Conservation (phyloP, 495 filamentous ascomycete genomes). For the Astrothelium macrocarpum region DNA sequence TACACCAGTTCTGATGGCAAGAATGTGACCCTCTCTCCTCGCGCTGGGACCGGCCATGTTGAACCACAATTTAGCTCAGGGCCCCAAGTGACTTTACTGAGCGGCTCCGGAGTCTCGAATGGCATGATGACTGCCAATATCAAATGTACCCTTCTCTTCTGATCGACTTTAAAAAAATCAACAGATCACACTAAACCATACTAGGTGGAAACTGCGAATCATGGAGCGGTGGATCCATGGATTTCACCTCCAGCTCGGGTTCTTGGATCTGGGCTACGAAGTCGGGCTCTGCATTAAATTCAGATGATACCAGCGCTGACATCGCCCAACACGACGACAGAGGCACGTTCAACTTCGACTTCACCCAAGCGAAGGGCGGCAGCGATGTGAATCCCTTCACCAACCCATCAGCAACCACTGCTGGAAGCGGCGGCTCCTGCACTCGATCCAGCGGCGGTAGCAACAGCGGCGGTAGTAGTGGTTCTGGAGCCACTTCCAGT, state of each 20-base stretch:
- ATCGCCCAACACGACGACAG: slow-evolving; percentile 52
- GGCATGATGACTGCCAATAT: slow-evolving; percentile 35
- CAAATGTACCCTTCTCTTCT: no score
- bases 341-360: slow-evolving; percentile 45
- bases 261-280: slow-evolving; percentile 62
- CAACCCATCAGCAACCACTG: slow-evolving; percentile 4
- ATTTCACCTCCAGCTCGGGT: slow-evolving; percentile 36
- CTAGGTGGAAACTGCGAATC: slow-evolving; percentile 46
- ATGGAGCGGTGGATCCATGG: slow-evolving; percentile 45
- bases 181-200: not conserved
- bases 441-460: not conserved
- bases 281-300: slow-evolving; percentile 46
- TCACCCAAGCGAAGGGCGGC: slow-evolving; percentile 44
- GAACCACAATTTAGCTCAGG: slow-evolving; percentile 22
- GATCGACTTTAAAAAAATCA: no score
- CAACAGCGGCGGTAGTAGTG: not conserved
- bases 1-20: slow-evolving; percentile 27
- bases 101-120: slow-evolving; percentile 29
- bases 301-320: slow-evolving; percentile 36
- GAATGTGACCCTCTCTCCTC: slow-evolving; percentile 34
- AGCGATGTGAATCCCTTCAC: slow-evolving; percentile 54
- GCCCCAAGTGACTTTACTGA: slow-evolving; percentile 29
- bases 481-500: not conserved
- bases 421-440: not conserved
- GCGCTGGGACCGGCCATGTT: slow-evolving; percentile 20